phyloP scores from a whole-genome alignment of 257 asterid species.

The Haberlea rhodopensis region DNA sequence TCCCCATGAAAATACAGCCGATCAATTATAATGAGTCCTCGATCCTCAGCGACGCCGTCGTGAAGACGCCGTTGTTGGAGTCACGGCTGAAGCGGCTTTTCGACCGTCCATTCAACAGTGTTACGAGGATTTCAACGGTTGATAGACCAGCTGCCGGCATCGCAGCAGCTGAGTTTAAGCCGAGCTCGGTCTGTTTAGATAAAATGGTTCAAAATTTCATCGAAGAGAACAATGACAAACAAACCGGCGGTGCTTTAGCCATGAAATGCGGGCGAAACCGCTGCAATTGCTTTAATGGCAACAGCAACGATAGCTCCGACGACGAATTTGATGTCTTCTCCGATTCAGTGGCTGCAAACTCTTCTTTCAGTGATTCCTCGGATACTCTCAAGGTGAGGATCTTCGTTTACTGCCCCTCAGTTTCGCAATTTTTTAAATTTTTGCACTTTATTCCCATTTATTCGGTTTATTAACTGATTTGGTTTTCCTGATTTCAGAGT shows the following conservation, averaged over 20 bases:
- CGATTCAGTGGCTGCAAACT: slow-evolving; percentile 33
- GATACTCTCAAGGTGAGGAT: slow-evolving; percentile 66
- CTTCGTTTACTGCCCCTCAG: background rate
- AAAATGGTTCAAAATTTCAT: slow-evolving; percentile 85
- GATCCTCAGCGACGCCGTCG: slow-evolving; percentile 42
- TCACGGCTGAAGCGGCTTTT: slow-evolving; percentile 80
- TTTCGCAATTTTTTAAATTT: background rate
- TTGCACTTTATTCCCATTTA: background rate
- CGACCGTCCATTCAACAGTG: slow-evolving; percentile 83
- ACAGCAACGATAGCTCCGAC: slow-evolving; percentile 77
- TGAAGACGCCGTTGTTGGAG: slow-evolving; percentile 54
- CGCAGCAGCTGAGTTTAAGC: slow-evolving; percentile 59
- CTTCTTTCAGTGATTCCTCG: slow-evolving; percentile 52
- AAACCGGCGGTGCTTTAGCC: slow-evolving; percentile 35
- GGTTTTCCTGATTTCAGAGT: slow-evolving; percentile 42
- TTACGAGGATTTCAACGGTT: slow-evolving; percentile 53
- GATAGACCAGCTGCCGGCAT: slow-evolving; percentile 41
- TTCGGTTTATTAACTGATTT: slow-evolving; percentile 18
- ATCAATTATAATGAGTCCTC: slow-evolving; percentile 48
- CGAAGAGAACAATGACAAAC: slow-evolving; percentile 66
- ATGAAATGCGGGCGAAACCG: slow-evolving; percentile 6
- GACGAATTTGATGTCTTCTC: slow-evolving; percentile 59
- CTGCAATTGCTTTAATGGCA: slow-evolving; percentile 36
- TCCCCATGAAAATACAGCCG: slow-evolving; percentile 86
- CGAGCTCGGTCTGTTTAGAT: slow-evolving; percentile 81